Evolutionary conservation across 208 protist genomes (phyloP).

Genomic region (Crithidia sp.): DNA sequence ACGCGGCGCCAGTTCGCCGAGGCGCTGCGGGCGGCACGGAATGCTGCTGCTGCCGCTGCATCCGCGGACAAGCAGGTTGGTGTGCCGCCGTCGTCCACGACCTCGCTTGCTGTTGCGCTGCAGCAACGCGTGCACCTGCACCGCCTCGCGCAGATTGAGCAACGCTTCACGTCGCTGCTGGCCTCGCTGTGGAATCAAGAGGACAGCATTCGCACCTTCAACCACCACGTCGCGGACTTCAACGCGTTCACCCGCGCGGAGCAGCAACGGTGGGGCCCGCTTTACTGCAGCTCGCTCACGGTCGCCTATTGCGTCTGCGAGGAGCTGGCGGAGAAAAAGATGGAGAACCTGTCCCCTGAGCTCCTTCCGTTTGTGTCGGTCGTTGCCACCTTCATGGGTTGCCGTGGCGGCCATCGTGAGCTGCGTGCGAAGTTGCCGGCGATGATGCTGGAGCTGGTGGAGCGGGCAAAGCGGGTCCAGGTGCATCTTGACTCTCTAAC

Average conservation of each 20-base stretch:
- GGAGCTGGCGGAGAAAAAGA: conserved; percentile 48
- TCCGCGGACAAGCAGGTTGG: not conserved
- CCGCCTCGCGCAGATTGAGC: conserved; percentile 14
- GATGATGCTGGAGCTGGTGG: conserved; percentile 66
- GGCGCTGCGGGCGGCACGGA: conserved; percentile 11
- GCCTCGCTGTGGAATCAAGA: conserved; percentile 47
- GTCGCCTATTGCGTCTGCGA: conserved; percentile 77
- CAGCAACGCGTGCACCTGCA: conserved; percentile 29
- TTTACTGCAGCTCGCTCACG: conserved; percentile 69
- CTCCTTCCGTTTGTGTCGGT: conserved; percentile 66
- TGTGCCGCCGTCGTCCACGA: not conserved
- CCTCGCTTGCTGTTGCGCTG: conserved; percentile 17
- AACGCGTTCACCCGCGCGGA: conserved; percentile 51
- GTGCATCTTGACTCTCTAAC: conserved; percentile 51
- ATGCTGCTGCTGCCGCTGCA: no score
- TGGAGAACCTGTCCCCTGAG: conserved; percentile 52
- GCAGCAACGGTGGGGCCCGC: conserved; percentile 56
- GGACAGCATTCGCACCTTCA: conserved; percentile 52
- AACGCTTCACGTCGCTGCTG: conserved; percentile 22
- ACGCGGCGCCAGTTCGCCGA: conserved; percentile 40
- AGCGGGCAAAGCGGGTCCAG: conserved; percentile 74
- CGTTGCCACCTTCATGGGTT: conserved; percentile 66
- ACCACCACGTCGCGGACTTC: conserved; percentile 57
- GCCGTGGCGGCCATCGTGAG: conserved; percentile 78
- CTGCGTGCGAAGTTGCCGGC: conserved; percentile 59